Evolutionary conservation across 371 early-diverging fungal species (phyloP), one percentile per base, ranked within the genome.

Genomic region (Encephalitozoon intestinalis): DNA sequence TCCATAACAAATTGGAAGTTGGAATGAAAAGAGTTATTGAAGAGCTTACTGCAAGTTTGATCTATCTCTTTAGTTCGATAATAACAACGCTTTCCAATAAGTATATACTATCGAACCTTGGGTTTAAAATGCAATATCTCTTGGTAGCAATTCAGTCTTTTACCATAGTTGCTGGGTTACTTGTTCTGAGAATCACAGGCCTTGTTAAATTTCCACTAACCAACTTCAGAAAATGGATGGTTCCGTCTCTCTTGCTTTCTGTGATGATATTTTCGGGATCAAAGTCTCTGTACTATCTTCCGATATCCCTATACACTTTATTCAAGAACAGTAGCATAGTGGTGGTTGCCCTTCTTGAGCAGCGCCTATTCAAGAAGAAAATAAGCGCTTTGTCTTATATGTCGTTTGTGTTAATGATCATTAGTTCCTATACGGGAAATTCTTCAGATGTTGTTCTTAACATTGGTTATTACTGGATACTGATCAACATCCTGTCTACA

Each of bases 281-380:
- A 87, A 87, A 95, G 90, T 87, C 90, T 84, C 83, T 96, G 7
- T 91, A 93, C 77, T 92, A 89, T 83, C 87, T 98, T 44, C 88
- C 91, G 37, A 78, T 85, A 41, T 79, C 96, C 8, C 83, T 97
- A 7, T 97, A 94, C 80, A 96, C 97, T 30, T 89, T 98, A 54
- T 94, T 96, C 85, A 98, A 98, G 85, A 98, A 98, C 86, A 78
- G 94, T 75, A 93, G 94, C 30, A 95, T 98, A 71, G 93, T 96
- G 72, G 79, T 95, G 31, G 91, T 94, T 76, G 97, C 97, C 7
- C 90, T 93, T 74, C 91, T 92, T 34, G 99, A 98, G 82, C 87
- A 88, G 3, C 80, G 87, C 43, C 89, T 91, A 85, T 92, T 92
- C 79, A 87, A 87, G 5, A 91, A 91, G 43, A 83, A 85, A 12